Percentiles rank a stretch among this genome's conserved stretches.
Conservation (phyloP, 1,284 basidiomycete genomes). For the Singerocomus inundabilis region DNA sequence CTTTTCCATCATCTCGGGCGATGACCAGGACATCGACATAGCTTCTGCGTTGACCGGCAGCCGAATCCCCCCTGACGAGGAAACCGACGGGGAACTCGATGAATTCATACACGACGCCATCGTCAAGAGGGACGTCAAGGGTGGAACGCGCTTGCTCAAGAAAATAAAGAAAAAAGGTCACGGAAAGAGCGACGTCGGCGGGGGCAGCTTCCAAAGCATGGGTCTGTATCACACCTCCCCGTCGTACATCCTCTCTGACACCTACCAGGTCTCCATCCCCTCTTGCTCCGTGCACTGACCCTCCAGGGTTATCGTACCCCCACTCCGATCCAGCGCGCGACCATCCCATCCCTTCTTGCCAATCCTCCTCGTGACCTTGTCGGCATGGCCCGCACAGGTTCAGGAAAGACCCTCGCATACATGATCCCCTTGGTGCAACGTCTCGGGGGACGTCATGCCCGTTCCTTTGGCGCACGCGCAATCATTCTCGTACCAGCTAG, state of each 20-base stretch:
- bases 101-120: slow-evolving; percentile 65
- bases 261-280: slow-evolving; percentile 75
- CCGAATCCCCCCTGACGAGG: slow-evolving; percentile 12
- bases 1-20: slow-evolving; percentile 26
- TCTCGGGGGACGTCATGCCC: slow-evolving; percentile 79
- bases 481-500: slow-evolving; percentile 90
- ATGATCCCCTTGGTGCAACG: slow-evolving; percentile 91
- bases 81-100: slow-evolving; percentile 52
- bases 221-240: slow-evolving; percentile 45
- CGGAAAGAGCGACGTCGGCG: slow-evolving; percentile 71
- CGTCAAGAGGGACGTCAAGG: slow-evolving; percentile 63
- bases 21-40: slow-evolving; percentile 55
- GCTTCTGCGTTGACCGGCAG: slow-evolving; percentile 40
- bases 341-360: slow-evolving; percentile 84
- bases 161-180: slow-evolving; percentile 68
- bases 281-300: slow-evolving; percentile 80
- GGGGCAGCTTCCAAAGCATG: slow-evolving; percentile 88
- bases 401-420: slow-evolving; percentile 97
- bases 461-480: slow-evolving; percentile 82
- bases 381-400: slow-evolving; percentile 98
- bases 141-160: slow-evolving; percentile 68
- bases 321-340: slow-evolving; percentile 93
- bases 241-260: slow-evolving; percentile 4
- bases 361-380: slow-evolving; percentile 92
- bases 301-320: slow-evolving; percentile 95